A percentile compares a stretch with the other conserved stretches of the same genome.
These are phyloP conservation scores for Geotrichum europaeum DNA, from an alignment of 1,139 yeast genomes.

Conservation along the genomic window DNA sequence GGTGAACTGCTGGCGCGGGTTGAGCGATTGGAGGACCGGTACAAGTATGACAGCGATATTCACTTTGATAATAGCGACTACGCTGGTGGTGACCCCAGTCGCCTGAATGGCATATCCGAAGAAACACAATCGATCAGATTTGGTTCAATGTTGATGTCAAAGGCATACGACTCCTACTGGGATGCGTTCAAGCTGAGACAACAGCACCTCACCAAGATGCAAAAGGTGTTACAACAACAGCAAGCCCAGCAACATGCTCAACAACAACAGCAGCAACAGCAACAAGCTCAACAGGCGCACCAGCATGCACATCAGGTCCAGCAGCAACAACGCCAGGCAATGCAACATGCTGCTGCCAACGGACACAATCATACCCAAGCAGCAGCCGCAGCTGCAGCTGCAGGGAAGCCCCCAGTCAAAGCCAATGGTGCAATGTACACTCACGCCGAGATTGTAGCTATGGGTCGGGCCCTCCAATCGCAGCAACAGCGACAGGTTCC, in stretches of 20 bases:
- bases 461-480: neutral
- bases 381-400: neutral
- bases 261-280: slow-evolving; percentile 28
- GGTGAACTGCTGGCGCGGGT: slow-evolving; percentile 24
- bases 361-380: neutral
- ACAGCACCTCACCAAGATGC: slow-evolving; percentile 24
- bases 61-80: slow-evolving; percentile 47
- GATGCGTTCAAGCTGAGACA: slow-evolving; percentile 36
- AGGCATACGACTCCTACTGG: slow-evolving; percentile 67
- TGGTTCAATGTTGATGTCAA: slow-evolving; percentile 84
- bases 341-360: neutral
- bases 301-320: slow-evolving; percentile 3
- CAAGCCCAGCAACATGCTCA: slow-evolving; percentile 25
- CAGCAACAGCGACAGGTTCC: neutral
- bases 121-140: slow-evolving; percentile 86
- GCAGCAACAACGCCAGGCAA: slow-evolving; percentile 15
- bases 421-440: neutral
- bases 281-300: slow-evolving; percentile 24
- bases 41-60: slow-evolving; percentile 69
- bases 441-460: neutral
- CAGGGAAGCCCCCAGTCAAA: neutral
- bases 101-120: slow-evolving; percentile 72
- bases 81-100: slow-evolving; percentile 57
- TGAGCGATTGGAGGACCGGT: slow-evolving; percentile 59
- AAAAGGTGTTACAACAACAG: slow-evolving; percentile 29